Evolutionary conservation across 139 green algal genomes (phyloP).

Genomic region (Volvox africanus): DNA sequence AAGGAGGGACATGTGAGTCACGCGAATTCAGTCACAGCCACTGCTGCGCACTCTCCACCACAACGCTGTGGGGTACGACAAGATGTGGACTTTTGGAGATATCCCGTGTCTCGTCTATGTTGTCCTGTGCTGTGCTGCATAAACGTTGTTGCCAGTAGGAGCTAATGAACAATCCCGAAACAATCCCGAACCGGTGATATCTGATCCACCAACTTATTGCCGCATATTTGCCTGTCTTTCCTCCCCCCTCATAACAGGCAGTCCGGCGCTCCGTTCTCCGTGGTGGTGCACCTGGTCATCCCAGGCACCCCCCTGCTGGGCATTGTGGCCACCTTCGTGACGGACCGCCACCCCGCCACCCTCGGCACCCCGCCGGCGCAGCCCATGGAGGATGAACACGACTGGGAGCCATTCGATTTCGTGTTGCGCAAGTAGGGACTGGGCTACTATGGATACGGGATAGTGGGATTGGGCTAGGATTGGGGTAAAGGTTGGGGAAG

Average conservation of each 20-base stretch:
- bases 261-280: slow-evolving; percentile 60
- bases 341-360: slow-evolving; percentile 60
- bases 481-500: too few relatives aligned
- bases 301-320: slow-evolving; percentile 68
- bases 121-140: neutral
- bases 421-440: slow-evolving; percentile 61
- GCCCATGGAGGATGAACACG: slow-evolving; percentile 61
- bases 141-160: too few relatives aligned
- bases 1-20: neutral
- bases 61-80: too few relatives aligned
- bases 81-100: too few relatives aligned
- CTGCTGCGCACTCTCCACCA: too few relatives aligned
- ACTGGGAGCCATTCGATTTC: slow-evolving; percentile 76
- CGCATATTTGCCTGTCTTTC: neutral
- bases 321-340: slow-evolving; percentile 73
- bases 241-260: slow-evolving; percentile 45
- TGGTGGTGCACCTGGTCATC: slow-evolving; percentile 78
- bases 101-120: too few relatives aligned
- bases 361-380: slow-evolving; percentile 45
- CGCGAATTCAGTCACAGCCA: neutral
- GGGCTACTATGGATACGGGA: neutral
- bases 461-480: too few relatives aligned
- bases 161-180: too few relatives aligned
- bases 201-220: too few relatives aligned
- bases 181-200: too few relatives aligned